These are phyloP conservation scores for Aciculosporium take DNA, from an alignment of 2,329 filamentous ascomycete species.

Conservation along the genomic window DNA sequence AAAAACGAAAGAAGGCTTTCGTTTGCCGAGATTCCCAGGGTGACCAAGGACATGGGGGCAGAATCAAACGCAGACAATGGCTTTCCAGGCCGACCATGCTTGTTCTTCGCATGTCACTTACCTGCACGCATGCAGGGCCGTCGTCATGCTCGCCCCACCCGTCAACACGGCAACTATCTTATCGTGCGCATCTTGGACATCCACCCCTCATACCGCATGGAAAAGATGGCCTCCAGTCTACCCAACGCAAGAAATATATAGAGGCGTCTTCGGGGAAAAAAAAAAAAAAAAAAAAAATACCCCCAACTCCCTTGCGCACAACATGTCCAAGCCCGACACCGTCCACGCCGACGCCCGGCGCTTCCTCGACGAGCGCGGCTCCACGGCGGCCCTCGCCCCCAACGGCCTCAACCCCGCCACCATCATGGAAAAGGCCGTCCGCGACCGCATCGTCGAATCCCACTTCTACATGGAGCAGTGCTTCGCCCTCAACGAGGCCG, in stretches of 20 bases:
- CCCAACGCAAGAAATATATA: too few relatives aligned
- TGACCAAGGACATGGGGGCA: too few relatives aligned
- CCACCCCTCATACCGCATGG: background rate
- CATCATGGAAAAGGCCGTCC: slow-evolving; percentile 88
- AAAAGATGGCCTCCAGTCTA: too few relatives aligned
- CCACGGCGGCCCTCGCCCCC: slow-evolving; percentile 57
- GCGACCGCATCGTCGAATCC: slow-evolving; percentile 85
- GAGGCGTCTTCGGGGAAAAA: background rate
- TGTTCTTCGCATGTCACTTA: slow-evolving; percentile 1
- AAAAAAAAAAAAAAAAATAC: background rate
- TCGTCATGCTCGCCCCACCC: background rate
- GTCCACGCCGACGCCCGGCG: slow-evolving; percentile 66
- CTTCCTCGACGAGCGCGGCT: slow-evolving; percentile 85
- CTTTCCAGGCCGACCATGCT: background rate
- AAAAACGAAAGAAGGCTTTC: too few relatives aligned
- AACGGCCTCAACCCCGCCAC: slow-evolving; percentile 89
- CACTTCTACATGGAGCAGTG: slow-evolving; percentile 99
- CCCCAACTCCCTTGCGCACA: slow-evolving; percentile 1
- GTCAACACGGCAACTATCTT: slow-evolving; percentile 33
- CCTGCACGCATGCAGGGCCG: too few relatives aligned
- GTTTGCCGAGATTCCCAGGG: too few relatives aligned
- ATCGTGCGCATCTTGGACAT: slow-evolving; percentile 13
- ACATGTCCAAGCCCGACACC: slow-evolving; percentile 29
- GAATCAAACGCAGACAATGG: too few relatives aligned
- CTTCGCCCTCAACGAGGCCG: slow-evolving; percentile 77